These are phyloP conservation scores for Vinca minor DNA, from an alignment of 257 asterid genomes.

Conservation along the genomic window DNA sequence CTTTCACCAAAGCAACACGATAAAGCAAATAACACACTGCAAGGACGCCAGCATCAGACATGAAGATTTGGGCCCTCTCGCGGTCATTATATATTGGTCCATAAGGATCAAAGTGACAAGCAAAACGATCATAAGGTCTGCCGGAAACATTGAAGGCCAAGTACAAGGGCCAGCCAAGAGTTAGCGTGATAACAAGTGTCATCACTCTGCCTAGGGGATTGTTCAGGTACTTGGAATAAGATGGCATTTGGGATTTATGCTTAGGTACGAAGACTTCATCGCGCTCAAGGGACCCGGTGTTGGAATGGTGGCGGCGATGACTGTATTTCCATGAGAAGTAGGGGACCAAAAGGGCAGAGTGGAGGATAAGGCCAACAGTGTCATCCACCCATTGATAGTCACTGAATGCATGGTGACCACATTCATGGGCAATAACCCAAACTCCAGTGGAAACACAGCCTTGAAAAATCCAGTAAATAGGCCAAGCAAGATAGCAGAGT, in stretches of 20 bases:
- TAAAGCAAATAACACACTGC: conserved; percentile 35
- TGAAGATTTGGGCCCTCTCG: conserved; percentile 46
- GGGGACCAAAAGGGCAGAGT: conserved; percentile 58
- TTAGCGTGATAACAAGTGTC: conserved; percentile 35
- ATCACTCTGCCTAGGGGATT: conserved; percentile 55
- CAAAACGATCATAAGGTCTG: conserved; percentile 51
- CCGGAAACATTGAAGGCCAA: conserved; percentile 58
- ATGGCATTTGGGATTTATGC: conserved; percentile 29
- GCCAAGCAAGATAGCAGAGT: conserved; percentile 40
- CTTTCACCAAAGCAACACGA: conserved; percentile 29
- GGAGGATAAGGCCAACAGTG: conserved; percentile 59
- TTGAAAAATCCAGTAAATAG: conserved; percentile 40
- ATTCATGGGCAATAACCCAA: conserved; percentile 68
- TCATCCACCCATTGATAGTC: conserved; percentile 66
- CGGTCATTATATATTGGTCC: conserved; percentile 70
- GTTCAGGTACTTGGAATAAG: conserved; percentile 56
- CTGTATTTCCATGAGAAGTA: conserved; percentile 73
- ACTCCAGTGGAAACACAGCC: conserved; percentile 62
- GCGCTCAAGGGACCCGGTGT: conserved; percentile 63
- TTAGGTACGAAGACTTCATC: conserved; percentile 72
- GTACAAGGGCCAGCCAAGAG: conserved; percentile 68
- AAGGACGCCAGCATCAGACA: conserved; percentile 50
- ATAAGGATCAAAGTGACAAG: conserved; percentile 52
- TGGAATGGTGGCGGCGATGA: conserved; percentile 71
- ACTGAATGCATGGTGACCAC: conserved; percentile 73